Evolutionary conservation across 1,284 basidiomycete species (phyloP).

Genomic region (Ceratobasidium sp.): DNA sequence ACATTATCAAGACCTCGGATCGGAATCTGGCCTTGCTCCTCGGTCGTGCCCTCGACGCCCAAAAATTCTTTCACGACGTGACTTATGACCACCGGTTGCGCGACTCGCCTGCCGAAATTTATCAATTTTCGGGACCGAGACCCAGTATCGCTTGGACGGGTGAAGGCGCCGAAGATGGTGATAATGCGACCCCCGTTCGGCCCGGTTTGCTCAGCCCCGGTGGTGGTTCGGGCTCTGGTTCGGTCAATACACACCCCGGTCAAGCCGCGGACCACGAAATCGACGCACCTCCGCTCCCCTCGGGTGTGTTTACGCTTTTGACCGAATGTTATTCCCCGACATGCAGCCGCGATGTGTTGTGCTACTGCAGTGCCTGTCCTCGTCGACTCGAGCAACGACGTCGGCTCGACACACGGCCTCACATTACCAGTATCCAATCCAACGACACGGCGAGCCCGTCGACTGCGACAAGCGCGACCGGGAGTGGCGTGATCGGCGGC

Average conservation of each 20-base stretch:
- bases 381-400: slow-evolving; percentile 93
- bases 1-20: slow-evolving; percentile 98
- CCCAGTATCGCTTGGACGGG: slow-evolving; percentile 19
- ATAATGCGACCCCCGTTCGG: slow-evolving; percentile 44
- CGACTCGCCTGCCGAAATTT: slow-evolving; percentile 89
- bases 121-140: slow-evolving; percentile 77
- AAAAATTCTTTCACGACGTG: slow-evolving; percentile 99
- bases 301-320: slow-evolving; percentile 95
- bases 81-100: slow-evolving; percentile 97
- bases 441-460: slow-evolving; percentile 2
- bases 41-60: slow-evolving; percentile 93
- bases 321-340: slow-evolving; percentile 99
- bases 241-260: slow-evolving; percentile 39
- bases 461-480: slow-evolving; percentile 83
- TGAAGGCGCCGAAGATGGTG: slow-evolving; percentile 48
- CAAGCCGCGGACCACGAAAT: slow-evolving; percentile 56
- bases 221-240: slow-evolving; percentile 57
- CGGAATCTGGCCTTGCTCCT: slow-evolving; percentile 93
- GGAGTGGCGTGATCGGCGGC: slow-evolving; percentile 47
- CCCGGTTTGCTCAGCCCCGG: slow-evolving; percentile 45
- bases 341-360: slow-evolving; percentile 89
- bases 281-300: slow-evolving; percentile 85
- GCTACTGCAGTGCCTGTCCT: slow-evolving; percentile 98
- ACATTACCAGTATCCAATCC: background rate
- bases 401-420: slow-evolving; percentile 56